These are phyloP conservation scores for Amaranthus tricolor DNA, from an alignment of 179 eudicot species.

Conservation along the genomic window DNA sequence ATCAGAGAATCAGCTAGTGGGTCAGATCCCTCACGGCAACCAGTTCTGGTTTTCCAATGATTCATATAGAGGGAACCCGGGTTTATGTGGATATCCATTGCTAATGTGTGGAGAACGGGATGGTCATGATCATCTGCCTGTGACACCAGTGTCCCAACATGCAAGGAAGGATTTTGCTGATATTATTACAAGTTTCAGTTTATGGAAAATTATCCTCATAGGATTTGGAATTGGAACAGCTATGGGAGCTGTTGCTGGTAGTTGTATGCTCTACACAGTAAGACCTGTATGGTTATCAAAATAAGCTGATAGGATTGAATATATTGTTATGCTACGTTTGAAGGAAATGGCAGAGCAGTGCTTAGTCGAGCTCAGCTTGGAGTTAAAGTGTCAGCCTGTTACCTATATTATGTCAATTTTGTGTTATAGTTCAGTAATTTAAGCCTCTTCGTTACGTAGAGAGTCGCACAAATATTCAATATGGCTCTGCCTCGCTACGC, in stretches of 20 bases:
- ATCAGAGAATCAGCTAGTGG: conserved; percentile 24
- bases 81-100: conserved; percentile 35
- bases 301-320: neutral
- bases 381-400: too few relatives aligned
- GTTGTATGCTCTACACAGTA: neutral
- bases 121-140: neutral
- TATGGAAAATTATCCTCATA: neutral
- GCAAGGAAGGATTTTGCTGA: neutral
- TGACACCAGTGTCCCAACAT: neutral
- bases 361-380: neutral
- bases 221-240: neutral
- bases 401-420: too few relatives aligned
- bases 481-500: too few relatives aligned
- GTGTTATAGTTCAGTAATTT: too few relatives aligned
- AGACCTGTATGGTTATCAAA: neutral
- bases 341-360: neutral
- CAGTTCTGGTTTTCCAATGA: conserved; percentile 23
- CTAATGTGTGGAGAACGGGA: neutral
- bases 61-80: conserved; percentile 25
- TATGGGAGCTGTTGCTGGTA: neutral
- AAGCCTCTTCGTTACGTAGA: too few relatives aligned
- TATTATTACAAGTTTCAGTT: neutral
- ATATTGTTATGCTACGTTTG: neutral
- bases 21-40: conserved; percentile 23
- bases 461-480: too few relatives aligned